phyloP scores from a whole-genome alignment of 2,329 filamentous ascomycete genomes.

The Ophiostoma himal-ulmi region DNA sequence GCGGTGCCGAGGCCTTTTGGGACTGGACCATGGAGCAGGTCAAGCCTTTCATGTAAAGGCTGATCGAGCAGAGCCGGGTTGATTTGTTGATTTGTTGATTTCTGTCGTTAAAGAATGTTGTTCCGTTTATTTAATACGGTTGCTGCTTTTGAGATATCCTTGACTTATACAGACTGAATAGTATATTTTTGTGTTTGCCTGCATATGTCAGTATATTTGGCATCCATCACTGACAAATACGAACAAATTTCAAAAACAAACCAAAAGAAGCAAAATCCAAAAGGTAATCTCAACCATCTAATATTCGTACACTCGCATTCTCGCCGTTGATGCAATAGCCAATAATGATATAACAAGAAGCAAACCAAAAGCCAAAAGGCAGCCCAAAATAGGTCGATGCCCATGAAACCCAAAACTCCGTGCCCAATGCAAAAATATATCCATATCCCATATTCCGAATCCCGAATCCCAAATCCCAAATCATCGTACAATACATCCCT shows the following conservation, averaged over 20 bases:
- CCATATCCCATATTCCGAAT: background rate
- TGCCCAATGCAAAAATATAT: background rate
- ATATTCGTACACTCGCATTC: background rate
- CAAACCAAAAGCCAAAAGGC: background rate
- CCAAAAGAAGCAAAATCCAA: background rate
- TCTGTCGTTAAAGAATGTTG: background rate
- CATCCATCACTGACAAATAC: background rate
- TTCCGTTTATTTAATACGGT: too few species aligned
- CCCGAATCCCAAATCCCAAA: background rate
- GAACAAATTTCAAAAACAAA: background rate
- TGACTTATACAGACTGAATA: background rate
- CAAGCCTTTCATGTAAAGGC: conserved; percentile 28
- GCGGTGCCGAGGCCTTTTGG: conserved; percentile 37
- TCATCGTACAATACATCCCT: background rate
- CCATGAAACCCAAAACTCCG: conserved; percentile 1
- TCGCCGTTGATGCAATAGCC: background rate
- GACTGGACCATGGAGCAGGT: conserved; percentile 39
- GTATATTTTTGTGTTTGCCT: background rate
- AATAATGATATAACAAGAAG: background rate
- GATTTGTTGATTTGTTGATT: conserved; percentile 9
- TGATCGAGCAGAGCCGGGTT: too few species aligned
- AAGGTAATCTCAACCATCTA: background rate
- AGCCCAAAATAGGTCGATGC: background rate
- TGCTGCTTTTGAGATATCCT: background rate
- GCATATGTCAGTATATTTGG: background rate